Percentiles rank a stretch among this genome's conserved stretches.
phyloP scores from a whole-genome alignment of 305 asterid species.

The Lippia alba region DNA sequence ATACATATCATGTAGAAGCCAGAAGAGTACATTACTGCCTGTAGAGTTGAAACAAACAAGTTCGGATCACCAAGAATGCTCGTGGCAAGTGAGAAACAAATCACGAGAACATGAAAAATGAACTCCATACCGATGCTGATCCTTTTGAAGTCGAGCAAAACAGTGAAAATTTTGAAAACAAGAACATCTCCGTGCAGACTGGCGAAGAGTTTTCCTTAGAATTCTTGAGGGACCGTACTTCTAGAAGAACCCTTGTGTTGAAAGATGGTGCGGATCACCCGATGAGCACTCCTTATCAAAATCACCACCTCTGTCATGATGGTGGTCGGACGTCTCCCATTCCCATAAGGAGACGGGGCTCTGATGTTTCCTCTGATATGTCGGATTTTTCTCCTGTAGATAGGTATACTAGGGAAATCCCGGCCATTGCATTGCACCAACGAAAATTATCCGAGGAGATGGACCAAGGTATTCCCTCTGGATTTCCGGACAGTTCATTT shows the following conservation, averaged over 20 bases:
- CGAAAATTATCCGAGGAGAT: constrained; percentile 46
- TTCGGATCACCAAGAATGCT: constrained; percentile 26
- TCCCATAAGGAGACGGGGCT: constrained; percentile 44
- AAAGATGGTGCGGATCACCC: constrained; percentile 41
- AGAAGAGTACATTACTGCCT: background rate
- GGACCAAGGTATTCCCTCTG: constrained; percentile 44
- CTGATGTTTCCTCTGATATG: constrained; percentile 38
- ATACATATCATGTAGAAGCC: background rate
- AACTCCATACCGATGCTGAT: constrained; percentile 28
- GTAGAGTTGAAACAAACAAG: constrained; percentile 16
- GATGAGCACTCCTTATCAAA: constrained; percentile 31
- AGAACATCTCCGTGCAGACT: constrained; percentile 73
- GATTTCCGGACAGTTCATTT: constrained; percentile 43
- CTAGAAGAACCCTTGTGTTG: constrained; percentile 42
- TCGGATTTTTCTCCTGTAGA: constrained; percentile 43
- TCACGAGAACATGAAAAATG: constrained; percentile 41
- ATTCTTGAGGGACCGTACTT: constrained; percentile 70
- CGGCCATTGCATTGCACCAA: constrained; percentile 36
- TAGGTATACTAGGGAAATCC: constrained; percentile 41
- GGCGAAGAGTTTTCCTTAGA: constrained; percentile 89
- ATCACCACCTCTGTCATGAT: constrained; percentile 45
- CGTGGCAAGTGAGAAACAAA: constrained; percentile 15
- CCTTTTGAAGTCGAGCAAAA: constrained; percentile 33
- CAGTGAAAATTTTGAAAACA: constrained; percentile 40
- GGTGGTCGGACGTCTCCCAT: constrained; percentile 44